These are phyloP conservation scores for Termitomyces sp. DNA, from an alignment of 768 basidiomycete species.

Conservation along the genomic window DNA sequence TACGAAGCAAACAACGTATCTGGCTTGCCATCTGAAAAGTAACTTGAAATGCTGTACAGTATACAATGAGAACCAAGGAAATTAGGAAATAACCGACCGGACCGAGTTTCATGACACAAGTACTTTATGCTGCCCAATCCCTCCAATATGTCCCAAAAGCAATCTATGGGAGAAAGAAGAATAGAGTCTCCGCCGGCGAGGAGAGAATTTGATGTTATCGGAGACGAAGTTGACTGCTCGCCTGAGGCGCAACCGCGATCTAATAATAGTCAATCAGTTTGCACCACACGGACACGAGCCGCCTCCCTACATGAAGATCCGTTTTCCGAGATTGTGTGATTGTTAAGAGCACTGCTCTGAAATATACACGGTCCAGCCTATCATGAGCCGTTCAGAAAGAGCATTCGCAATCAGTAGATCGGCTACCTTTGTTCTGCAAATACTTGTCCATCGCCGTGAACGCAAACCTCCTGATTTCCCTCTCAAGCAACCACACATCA, in stretches of 20 bases:
- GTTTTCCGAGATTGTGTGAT: not conserved
- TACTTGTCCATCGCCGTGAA: conserved; percentile 48
- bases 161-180: not conserved
- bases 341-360: conserved; percentile 25
- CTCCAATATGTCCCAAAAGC: not conserved
- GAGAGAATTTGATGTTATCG: not conserved
- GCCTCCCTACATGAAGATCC: not conserved
- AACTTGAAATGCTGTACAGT: not conserved
- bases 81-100: not conserved
- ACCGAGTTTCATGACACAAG: not conserved
- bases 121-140: not conserved
- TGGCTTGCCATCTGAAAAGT: not conserved
- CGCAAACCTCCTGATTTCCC: conserved; percentile 40
- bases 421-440: conserved; percentile 36
- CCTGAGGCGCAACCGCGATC: not conserved
- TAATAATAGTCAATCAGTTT: not conserved
- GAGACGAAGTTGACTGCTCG: not conserved
- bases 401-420: not conserved
- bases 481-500: conserved; percentile 42
- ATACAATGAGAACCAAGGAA: not conserved
- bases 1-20: not conserved
- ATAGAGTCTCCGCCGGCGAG: not conserved
- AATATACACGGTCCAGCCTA: conserved; percentile 29
- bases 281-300: not conserved
- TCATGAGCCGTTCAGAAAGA: not conserved